Conservation (phyloP, 164 flowering plant species). For the Piper betle region DNA sequence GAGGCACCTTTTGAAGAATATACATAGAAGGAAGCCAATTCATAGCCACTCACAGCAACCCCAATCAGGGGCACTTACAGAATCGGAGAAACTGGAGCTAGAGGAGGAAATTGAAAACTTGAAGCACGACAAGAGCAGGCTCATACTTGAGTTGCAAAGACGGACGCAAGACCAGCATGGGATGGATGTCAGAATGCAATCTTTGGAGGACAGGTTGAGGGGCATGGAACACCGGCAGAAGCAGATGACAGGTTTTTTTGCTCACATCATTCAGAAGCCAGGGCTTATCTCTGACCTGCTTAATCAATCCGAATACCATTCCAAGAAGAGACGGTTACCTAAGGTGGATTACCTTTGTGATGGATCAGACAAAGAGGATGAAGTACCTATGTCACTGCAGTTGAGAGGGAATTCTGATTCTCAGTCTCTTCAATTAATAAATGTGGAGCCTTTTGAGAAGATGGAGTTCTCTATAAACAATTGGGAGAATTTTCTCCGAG, state of each 20-base stretch:
- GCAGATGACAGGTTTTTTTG: conserved; percentile 28
- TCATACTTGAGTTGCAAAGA: conserved; percentile 32
- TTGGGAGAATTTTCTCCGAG: conserved; percentile 40
- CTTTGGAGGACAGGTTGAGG: conserved; percentile 28
- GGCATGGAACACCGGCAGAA: conserved; percentile 33
- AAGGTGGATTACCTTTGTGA: conserved; percentile 16
- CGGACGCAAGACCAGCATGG: conserved; percentile 30
- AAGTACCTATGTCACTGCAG: conserved; percentile 11
- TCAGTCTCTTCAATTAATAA: conserved; percentile 11
- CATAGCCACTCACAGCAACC: conserved; percentile 56
- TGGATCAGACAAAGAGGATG: conserved; percentile 15
- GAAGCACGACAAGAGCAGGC: conserved; percentile 35
- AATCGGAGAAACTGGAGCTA: conserved; percentile 39
- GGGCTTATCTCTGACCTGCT: conserved; percentile 20
- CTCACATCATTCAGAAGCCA: conserved; percentile 32
- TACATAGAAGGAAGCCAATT: conserved; percentile 53
- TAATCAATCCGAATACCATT: conserved; percentile 25
- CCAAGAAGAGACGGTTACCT: conserved; percentile 46
- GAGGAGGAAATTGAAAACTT: conserved; percentile 47
- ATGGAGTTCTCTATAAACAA: conserved; percentile 39
- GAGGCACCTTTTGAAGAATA: too few relatives aligned
- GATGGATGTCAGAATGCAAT: conserved; percentile 23
- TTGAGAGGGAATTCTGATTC: conserved; percentile 14
- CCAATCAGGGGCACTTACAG: conserved; percentile 20
- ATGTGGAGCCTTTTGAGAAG: conserved; percentile 28